These are phyloP conservation scores for Alternaria dauci DNA, from an alignment of 2,329 filamentous ascomycete genomes.

Conservation along the genomic window DNA sequence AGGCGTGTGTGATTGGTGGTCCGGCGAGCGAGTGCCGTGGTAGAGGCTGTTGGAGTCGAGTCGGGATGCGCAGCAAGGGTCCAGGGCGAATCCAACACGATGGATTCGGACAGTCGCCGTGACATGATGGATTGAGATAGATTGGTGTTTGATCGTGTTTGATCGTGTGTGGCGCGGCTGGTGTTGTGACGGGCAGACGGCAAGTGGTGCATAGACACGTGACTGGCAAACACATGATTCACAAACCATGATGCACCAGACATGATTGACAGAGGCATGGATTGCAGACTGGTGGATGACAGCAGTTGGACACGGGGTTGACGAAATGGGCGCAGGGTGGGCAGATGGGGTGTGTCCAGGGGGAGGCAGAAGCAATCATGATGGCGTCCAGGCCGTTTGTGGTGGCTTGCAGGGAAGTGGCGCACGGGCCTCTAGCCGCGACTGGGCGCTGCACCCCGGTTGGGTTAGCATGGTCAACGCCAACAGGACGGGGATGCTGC, in stretches of 20 bases:
- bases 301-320: too few relatives aligned
- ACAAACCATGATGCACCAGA: too few relatives aligned
- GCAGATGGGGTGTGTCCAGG: neutral
- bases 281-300: too few relatives aligned
- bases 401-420: constrained; percentile 4
- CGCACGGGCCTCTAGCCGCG: constrained; percentile 1
- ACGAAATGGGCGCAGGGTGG: neutral
- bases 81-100: too few relatives aligned
- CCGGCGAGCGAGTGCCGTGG: neutral
- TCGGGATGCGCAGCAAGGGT: neutral
- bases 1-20: neutral
- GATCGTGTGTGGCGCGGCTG: too few relatives aligned
- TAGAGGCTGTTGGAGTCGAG: neutral
- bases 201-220: too few relatives aligned
- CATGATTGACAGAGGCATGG: too few relatives aligned
- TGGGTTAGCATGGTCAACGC: constrained; percentile 10
- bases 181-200: too few relatives aligned
- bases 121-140: neutral
- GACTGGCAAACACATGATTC: too few relatives aligned
- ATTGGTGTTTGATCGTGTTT: neutral
- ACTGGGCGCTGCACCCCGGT: constrained; percentile 10
- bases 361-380: constrained; percentile 11
- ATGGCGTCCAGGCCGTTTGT: constrained; percentile 14
- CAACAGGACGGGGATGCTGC: neutral
- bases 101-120: too few relatives aligned